phyloP scores from a whole-genome alignment of 2,329 filamentous ascomycete genomes.

The Periconia sp. region DNA sequence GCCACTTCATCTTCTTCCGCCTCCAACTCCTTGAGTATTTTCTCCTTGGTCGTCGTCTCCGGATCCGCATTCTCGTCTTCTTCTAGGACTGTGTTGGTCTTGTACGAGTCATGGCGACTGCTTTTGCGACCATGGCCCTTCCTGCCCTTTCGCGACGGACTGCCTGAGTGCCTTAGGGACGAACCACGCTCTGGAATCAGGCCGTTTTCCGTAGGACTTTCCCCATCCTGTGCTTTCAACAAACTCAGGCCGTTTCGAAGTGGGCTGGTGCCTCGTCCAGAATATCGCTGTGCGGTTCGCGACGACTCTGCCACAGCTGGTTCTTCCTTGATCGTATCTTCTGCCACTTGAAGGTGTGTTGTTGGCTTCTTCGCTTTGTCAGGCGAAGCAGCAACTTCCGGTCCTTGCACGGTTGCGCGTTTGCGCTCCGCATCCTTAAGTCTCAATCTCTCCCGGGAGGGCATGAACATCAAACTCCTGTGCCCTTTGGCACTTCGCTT shows the following conservation, averaged over 20 bases:
- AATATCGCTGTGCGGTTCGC: constrained; percentile 33
- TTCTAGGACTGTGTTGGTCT: constrained; percentile 31
- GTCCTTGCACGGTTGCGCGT: constrained; percentile 54
- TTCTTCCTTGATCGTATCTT: constrained; percentile 47
- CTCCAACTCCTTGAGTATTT: constrained; percentile 40
- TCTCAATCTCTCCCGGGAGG: constrained; percentile 70
- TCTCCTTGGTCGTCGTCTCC: constrained; percentile 30
- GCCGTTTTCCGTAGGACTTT: constrained; percentile 35
- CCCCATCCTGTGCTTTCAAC: constrained; percentile 27
- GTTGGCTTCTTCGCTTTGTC: constrained; percentile 29
- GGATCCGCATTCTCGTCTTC: constrained; percentile 32
- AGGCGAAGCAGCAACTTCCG: constrained; percentile 45
- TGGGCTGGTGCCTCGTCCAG: constrained; percentile 39
- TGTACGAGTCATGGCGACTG: constrained; percentile 33
- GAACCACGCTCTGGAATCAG: constrained; percentile 42
- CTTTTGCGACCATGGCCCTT: constrained; percentile 28
- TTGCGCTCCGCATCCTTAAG: constrained; percentile 69
- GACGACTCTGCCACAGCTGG: constrained; percentile 36
- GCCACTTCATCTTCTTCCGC: constrained; percentile 62
- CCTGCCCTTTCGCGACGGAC: constrained; percentile 39
- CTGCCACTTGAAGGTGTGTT: constrained; percentile 35
- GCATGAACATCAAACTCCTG: constrained; percentile 74
- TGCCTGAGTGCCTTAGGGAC: constrained; percentile 40
- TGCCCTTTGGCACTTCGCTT: constrained; percentile 45
- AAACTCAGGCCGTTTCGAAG: constrained; percentile 34